Percentiles rank a stretch among this genome's conserved stretches.
phyloP scores from a whole-genome alignment of 2,329 filamentous ascomycete species.

The Colletotrichum sp. region DNA sequence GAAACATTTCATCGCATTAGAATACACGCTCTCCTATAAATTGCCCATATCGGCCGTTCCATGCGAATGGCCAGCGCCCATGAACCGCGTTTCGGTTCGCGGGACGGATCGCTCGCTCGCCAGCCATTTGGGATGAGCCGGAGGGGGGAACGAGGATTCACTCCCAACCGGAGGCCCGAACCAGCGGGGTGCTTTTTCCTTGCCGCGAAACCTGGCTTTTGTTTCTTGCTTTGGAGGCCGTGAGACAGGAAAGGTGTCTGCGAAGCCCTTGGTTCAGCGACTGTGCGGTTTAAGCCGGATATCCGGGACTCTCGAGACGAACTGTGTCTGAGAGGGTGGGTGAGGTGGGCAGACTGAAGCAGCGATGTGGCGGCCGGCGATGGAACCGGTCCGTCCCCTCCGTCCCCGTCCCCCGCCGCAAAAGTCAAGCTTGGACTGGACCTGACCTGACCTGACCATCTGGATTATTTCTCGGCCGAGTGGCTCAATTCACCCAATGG shows the following conservation, averaged over 20 bases:
- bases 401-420: not conserved
- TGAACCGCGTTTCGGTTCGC: not conserved
- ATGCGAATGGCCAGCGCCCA: not conserved
- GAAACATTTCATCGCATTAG: not conserved
- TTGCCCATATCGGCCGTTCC: not conserved
- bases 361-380: not conserved
- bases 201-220: not conserved
- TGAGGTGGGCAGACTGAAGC: not conserved
- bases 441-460: not conserved
- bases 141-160: not conserved
- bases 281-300: not conserved
- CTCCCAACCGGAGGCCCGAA: not conserved
- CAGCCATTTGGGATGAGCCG: not conserved
- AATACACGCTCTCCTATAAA: not conserved
- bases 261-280: accelerated
- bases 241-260: not conserved
- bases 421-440: not conserved
- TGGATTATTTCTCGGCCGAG: not conserved
- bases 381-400: not conserved
- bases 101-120: not conserved
- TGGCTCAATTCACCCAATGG: not conserved
- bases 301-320: not conserved
- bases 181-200: not conserved
- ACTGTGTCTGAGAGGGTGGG: not conserved
- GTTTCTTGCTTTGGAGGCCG: not conserved